These are phyloP conservation scores for Dictyostelium intermedium DNA, from an alignment of 78 protist genomes.

Conservation along the genomic window DNA sequence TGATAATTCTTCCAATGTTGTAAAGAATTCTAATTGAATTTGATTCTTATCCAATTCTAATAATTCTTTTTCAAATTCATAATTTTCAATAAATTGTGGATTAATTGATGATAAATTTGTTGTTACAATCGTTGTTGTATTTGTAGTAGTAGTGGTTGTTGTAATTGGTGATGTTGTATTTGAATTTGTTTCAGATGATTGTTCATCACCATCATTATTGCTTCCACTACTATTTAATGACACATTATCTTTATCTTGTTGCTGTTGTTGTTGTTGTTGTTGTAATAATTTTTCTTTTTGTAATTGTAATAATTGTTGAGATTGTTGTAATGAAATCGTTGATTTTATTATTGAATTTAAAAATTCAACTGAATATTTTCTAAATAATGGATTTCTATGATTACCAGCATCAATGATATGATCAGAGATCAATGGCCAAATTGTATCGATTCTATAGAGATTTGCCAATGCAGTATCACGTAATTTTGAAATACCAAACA, in stretches of 20 bases:
- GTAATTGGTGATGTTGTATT: not conserved
- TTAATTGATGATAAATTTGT: not conserved
- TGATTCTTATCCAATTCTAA: constrained; percentile 6
- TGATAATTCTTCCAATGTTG: constrained; percentile 61
- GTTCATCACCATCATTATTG: not conserved
- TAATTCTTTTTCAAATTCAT: constrained; percentile 9
- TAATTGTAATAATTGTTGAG: not conserved
- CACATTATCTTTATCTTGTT: not conserved
- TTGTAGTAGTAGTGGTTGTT: not conserved
- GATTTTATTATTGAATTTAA: constrained; percentile 26
- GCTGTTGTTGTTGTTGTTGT: not conserved
- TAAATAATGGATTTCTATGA: constrained; percentile 35
- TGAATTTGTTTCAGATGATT: not conserved
- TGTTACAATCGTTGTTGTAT: not conserved
- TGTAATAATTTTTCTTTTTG: not conserved
- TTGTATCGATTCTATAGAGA: constrained; percentile 47
- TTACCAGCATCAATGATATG: constrained; percentile 62
- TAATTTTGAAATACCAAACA: constrained; percentile 60
- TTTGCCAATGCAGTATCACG: constrained; percentile 54
- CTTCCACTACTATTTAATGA: not conserved
- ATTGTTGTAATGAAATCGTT: constrained; percentile 19
- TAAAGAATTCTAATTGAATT: constrained; percentile 73
- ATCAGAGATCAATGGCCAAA: constrained; percentile 57
- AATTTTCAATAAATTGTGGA: not conserved
- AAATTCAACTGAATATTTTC: constrained; percentile 51